A percentile compares a stretch with the other conserved stretches of the same genome.
These are phyloP conservation scores for Pyricularia sp. DNA, from an alignment of 2,329 filamentous ascomycete species.

Conservation along the genomic window DNA sequence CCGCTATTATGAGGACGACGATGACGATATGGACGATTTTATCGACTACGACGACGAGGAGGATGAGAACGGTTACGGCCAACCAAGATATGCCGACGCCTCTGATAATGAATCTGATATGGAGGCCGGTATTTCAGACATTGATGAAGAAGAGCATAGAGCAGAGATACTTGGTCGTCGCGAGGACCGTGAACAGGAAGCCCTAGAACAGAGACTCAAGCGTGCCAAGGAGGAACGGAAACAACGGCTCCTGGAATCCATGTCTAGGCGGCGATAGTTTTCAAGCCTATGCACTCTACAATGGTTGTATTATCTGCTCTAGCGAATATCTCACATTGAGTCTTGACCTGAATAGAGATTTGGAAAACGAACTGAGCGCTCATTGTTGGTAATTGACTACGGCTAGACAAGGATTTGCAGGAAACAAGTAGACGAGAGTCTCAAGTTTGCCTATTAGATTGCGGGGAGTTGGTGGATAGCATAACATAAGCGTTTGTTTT, in stretches of 20 bases:
- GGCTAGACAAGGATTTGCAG: not conserved
- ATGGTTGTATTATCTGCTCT: not conserved
- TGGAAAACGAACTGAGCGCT: not conserved
- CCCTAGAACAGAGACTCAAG: conserved; percentile 47
- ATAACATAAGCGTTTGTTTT: conserved; percentile 3
- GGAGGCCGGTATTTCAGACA: conserved; percentile 62
- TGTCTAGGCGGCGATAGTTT: not conserved
- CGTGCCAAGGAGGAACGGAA: conserved; percentile 47
- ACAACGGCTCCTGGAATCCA: conserved; percentile 12
- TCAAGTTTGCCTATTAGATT: not conserved
- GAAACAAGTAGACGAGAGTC: not conserved
- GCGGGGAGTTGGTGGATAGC: not conserved
- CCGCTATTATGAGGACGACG: conserved; percentile 47
- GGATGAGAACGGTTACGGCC: conserved; percentile 26
- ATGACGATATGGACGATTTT: conserved; percentile 46
- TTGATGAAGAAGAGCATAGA: conserved; percentile 56
- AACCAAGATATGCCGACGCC: conserved; percentile 20
- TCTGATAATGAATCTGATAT: conserved; percentile 62
- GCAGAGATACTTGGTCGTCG: conserved; percentile 49
- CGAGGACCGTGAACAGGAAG: conserved; percentile 54
- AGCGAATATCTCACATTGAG: not conserved
- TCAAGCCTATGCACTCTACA: not conserved
- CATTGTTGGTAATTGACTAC: not conserved
- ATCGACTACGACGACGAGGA: conserved; percentile 50
- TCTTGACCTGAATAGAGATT: not conserved